Evolutionary conservation across 1,284 basidiomycete species (phyloP), one percentile per base, ranked within the genome.

Genomic region (Megacollybia platyphylla): DNA sequence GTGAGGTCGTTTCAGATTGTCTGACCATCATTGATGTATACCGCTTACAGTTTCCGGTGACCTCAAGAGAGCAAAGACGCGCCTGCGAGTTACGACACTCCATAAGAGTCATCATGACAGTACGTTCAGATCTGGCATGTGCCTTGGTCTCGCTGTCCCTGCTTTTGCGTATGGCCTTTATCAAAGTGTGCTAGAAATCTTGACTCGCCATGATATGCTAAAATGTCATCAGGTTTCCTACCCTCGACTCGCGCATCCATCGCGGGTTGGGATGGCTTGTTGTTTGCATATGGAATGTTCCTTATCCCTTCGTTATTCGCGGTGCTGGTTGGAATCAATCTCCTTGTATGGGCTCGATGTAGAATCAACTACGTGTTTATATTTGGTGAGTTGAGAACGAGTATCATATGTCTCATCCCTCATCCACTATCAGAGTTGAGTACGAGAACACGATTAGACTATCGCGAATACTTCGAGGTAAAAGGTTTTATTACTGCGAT

Each of bases 291-390:
- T 54, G 82, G 73, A 1, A 71, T 81, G 1, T 61, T 92, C 27
- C 66, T 80, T 41, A 60, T 96, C 2, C 90, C 91, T 0, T 68
- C 82, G 2, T 49, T 94, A 5, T 88, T 97, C 55, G 67, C 77
- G 0, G 54, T 93, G 28, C 64, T 96, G 0, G 77, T 97, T 38
- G 87, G 86, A 20, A 46, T 87, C 35, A 94, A 97, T 57, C 52
- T 97, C 7, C 53, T 79, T 11, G 84, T 82, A 0, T 97, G 88
- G 86, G 71, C 78, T 0, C 59, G 63, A 1, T 69, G 79, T 3
- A 69, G 87, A 36, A 89, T 96, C 55, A 96, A 94, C 57, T 91
- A 91, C 49, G 71, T 79, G 15, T 94, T 97, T 58, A 93, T 97
- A 41, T 93, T 97, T 52, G 79, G 84, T 86, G 45, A 42, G 69